Evolutionary conservation across 2,329 filamentous ascomycete species (phyloP), one percentile per base, ranked within the genome.

Genomic region (Aureobasidium sp.): DNA sequence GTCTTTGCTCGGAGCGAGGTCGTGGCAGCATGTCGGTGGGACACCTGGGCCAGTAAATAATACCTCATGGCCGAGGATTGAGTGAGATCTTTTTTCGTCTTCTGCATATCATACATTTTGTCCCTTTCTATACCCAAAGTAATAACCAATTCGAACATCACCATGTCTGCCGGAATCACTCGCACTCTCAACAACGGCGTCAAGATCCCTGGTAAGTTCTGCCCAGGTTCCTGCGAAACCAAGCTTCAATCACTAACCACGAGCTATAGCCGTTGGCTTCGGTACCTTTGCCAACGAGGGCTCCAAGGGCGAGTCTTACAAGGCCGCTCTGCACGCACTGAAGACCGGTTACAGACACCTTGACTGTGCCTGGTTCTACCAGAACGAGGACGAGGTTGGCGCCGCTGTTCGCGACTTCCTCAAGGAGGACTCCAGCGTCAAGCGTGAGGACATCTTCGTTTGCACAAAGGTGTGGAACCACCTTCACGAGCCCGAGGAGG

Each of bases 201-300:
- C 63, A 79, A 78, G 70, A 83, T 87, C 66, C 85, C 85, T 51
- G 61, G 61, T 62, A 58, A 51, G 55, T 41, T 6, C 10, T 39
- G 27, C 9, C 34, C 13, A 27, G 30, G 27, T 27, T 30, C 14
- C 2, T 25, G 27, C 32, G 9, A 36, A 39, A 39, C 34, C n/a
- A 32, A 42, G 36, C 50, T 42, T 25, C 27, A 42, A 16, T 54
- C n/a, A 25, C 59, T 61, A 21, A 61, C 25, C 21, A 47, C 11
- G 59, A 45, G 29, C 48, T 58, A 29, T 29, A 64, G 83, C 78
- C 51, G 74, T 87, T 36, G 85, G 85, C 30, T 87, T 87, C 68
- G 85, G 85, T 67, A 87, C 85, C 67, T 87, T 86, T 69, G 81
- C 83, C 71, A 88, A 81, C 72, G 86, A 89, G 75, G 86, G 85